These are phyloP conservation scores for Achlya hypogyna DNA, from an alignment of 352 stramenopile species.

Conservation along the genomic window DNA sequence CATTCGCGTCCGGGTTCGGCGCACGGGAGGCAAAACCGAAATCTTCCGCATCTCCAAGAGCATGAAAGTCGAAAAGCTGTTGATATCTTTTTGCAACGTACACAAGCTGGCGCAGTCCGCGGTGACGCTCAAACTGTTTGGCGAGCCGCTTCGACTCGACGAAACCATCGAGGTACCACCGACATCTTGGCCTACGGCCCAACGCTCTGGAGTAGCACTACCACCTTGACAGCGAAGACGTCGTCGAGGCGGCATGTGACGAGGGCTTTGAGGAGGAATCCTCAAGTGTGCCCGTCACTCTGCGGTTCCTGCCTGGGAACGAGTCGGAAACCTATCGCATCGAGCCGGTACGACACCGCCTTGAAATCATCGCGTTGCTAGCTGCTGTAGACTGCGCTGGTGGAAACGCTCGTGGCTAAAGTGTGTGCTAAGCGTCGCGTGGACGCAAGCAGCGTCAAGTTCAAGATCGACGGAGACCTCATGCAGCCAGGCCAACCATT, in stretches of 20 bases:
- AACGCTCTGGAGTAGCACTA: background rate
- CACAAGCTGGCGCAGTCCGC: background rate
- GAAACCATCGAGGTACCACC: slow-evolving; percentile 1
- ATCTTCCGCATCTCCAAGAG: background rate
- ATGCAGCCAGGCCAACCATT: slow-evolving; percentile 18
- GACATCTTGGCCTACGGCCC: background rate
- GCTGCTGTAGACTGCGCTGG: background rate
- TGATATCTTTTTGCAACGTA: slow-evolving; percentile 7
- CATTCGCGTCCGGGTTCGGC: background rate
- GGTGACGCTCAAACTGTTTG: slow-evolving; percentile 15
- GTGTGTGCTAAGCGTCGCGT: slow-evolving; percentile 5
- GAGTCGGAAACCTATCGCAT: slow-evolving; percentile 4
- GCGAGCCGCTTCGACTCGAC: background rate
- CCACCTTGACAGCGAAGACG: background rate
- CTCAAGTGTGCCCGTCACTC: background rate
- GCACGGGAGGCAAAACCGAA: background rate
- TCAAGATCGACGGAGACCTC: slow-evolving; percentile 12
- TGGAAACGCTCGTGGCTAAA: slow-evolving; percentile 16
- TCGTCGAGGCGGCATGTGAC: background rate
- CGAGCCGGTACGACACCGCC: background rate
- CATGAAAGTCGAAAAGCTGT: slow-evolving; percentile 6
- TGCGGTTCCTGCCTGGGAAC: slow-evolving; percentile 1
- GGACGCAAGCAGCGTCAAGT: background rate
- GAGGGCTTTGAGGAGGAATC: background rate
- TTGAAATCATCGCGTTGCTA: background rate